Percentiles rank a stretch among this genome's conserved stretches.
Conservation (phyloP, 2,329 filamentous ascomycete genomes). For the Xylariaceae sp. region DNA sequence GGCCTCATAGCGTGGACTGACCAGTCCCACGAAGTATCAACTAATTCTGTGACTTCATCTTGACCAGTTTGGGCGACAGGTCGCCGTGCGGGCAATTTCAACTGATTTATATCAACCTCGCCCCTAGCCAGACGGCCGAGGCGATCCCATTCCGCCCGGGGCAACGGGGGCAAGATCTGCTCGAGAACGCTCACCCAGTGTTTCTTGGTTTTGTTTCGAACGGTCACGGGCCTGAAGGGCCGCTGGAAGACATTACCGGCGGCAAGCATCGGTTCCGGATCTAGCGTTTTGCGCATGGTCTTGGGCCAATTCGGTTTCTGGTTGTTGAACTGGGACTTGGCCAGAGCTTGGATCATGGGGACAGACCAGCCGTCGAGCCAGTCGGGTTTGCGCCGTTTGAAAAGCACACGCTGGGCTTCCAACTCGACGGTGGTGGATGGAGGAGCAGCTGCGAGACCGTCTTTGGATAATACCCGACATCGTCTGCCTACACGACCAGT, state of each 20-base stretch:
- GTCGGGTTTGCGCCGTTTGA: slow-evolving; percentile 21
- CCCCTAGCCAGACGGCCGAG: slow-evolving; percentile 46
- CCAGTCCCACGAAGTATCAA: slow-evolving; percentile 40
- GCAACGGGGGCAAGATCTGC: slow-evolving; percentile 53
- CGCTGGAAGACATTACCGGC: slow-evolving; percentile 48
- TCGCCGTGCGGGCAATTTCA: slow-evolving; percentile 36
- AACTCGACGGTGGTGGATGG: slow-evolving; percentile 41
- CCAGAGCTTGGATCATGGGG: slow-evolving; percentile 39
- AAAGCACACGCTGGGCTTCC: slow-evolving; percentile 21
- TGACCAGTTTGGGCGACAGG: slow-evolving; percentile 23
- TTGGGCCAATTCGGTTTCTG: slow-evolving; percentile 27
- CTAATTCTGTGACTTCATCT: not conserved
- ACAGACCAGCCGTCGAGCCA: slow-evolving; percentile 50
- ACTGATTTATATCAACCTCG: slow-evolving; percentile 32
- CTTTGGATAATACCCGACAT: slow-evolving; percentile 43
- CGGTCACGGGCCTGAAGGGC: slow-evolving; percentile 36
- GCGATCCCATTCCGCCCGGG: slow-evolving; percentile 51
- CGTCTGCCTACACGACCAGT: slow-evolving; percentile 53
- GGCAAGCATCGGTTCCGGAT: slow-evolving; percentile 37
- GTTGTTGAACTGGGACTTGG: slow-evolving; percentile 38
- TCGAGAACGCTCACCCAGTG: slow-evolving; percentile 46
- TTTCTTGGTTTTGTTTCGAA: slow-evolving; percentile 40
- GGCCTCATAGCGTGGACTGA: slow-evolving; percentile 37
- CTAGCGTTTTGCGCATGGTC: slow-evolving; percentile 27
- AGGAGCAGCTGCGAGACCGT: slow-evolving; percentile 35